Evolutionary conservation across 1,284 basidiomycete genomes (phyloP), one percentile per base, ranked within the genome.

Genomic region (Chiua sp.): DNA sequence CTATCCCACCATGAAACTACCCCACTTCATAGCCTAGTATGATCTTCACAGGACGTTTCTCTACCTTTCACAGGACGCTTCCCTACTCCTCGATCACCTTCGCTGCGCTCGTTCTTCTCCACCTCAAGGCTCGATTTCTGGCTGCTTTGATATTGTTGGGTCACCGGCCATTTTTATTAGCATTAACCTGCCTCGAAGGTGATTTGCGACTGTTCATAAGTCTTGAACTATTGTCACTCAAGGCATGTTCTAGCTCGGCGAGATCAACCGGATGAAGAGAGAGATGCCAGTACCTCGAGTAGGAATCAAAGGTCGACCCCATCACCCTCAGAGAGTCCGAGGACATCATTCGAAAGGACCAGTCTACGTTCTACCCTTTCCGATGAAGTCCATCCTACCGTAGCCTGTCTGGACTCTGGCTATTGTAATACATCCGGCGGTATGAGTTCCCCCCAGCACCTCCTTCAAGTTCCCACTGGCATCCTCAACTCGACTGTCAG

Each of bases 171-270:
- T 97, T 96, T 74, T 90, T 98, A 16, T 94, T 93, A 0, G 94
- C 95, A 0, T 94, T 95, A 74, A 95, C 93, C 97, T 63, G 88
- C 90, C 0, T 90, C 87, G 5, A n/a, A n/a, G n/a, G 91, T 94
- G n/a, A 93, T 96, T 65, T 96, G 94, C 77, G 94, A 98, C 80
- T 94, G 98, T 74, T 97, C 95, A 0, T 97, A 96, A 96, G 77
- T 95, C 92, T 0, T 98, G 95, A 94, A 88, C 88, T 26, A 92
- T 98, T 52, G 95, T 97, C 51, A 94, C 93, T 0, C 94, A 97
- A 73, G 90, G 89, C 55, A 92, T 96, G 88, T 97, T 96, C 70
- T 87, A 87, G 1, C 77, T 96, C 4, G 85, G 92, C 47, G 95
- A 98, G 81, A 90, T 96, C 69, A 96, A 98, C 75, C 94, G 96